phyloP scores from a whole-genome alignment of 2,329 filamentous ascomycete species.

The Pseudophaeomoniella oleicola region DNA sequence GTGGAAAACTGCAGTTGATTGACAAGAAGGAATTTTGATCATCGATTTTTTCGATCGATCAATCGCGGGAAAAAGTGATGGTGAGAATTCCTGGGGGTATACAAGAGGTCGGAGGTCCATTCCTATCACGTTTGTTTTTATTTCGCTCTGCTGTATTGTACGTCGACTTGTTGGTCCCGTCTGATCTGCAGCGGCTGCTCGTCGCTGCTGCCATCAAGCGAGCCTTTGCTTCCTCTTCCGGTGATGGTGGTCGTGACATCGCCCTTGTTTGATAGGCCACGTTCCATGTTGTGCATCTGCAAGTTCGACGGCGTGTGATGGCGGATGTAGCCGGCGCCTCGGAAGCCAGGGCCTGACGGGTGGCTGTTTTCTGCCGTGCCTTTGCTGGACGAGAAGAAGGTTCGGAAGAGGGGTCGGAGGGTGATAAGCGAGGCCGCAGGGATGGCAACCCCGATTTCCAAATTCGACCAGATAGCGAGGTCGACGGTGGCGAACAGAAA shows the following conservation, averaged over 20 bases:
- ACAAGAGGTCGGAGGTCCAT: too few species aligned
- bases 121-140: too few species aligned
- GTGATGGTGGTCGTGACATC: background rate
- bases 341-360: background rate
- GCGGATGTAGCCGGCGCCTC: background rate
- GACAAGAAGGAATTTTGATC: too few species aligned
- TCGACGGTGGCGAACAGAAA: constrained; percentile 27
- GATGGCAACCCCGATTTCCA: constrained; percentile 25
- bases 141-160: background rate
- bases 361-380: background rate
- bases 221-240: too few species aligned
- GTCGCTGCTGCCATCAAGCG: background rate
- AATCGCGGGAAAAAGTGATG: too few species aligned
- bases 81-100: too few species aligned
- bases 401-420: constrained; percentile 31
- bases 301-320: background rate
- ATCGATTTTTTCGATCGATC: too few species aligned
- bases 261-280: background rate
- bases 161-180: background rate
- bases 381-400: background rate
- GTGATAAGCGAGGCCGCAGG: constrained; percentile 33
- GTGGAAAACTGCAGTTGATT: too few species aligned
- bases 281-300: background rate
- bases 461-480: constrained; percentile 27
- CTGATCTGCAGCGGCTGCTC: background rate